phyloP scores from a whole-genome alignment of 225 moss, liverwort and hornwort genomes.

The Physcomitrellopsis africana region DNA sequence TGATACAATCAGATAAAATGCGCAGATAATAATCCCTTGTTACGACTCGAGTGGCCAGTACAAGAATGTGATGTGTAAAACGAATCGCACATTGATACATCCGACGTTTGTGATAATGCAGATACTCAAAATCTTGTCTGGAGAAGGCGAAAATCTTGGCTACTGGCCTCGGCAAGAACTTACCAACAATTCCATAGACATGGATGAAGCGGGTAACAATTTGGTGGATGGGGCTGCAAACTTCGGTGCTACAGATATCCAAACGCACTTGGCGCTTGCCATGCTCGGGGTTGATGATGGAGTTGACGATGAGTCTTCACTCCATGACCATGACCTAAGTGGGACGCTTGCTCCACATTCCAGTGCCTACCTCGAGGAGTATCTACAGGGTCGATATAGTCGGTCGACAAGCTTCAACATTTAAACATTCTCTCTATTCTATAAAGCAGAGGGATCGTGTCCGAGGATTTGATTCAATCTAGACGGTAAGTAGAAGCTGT shows the following conservation, averaged over 20 bases:
- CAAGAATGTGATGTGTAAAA: constrained; percentile 6
- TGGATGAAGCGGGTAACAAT: constrained; percentile 51
- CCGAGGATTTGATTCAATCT: constrained; percentile 37
- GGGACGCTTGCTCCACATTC: constrained; percentile 52
- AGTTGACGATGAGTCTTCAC: constrained; percentile 46
- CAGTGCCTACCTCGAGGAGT: constrained; percentile 60
- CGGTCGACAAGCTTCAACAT: constrained; percentile 58
- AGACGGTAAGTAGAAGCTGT: constrained; percentile 8
- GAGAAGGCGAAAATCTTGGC: constrained; percentile 60
- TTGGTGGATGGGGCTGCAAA: constrained; percentile 47
- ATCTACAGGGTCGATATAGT: constrained; percentile 56
- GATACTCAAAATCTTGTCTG: constrained; percentile 62
- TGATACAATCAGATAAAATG: background rate
- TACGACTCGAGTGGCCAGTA: background rate
- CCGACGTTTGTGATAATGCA: constrained; percentile 29
- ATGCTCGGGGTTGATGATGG: constrained; percentile 64
- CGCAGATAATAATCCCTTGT: background rate
- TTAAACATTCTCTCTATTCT: constrained; percentile 29
- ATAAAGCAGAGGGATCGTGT: constrained; percentile 41
- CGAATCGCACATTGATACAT: constrained; percentile 19
- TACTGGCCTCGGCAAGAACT: constrained; percentile 56
- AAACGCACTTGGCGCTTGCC: constrained; percentile 60
- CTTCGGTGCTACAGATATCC: constrained; percentile 54
- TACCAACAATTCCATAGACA: constrained; percentile 55
- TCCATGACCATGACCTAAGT: constrained; percentile 46